A percentile compares a stretch with the other conserved stretches of the same genome.
Conservation (phyloP, 225 moss, liverwort and hornwort species). For the Sphagnum tenellum region DNA sequence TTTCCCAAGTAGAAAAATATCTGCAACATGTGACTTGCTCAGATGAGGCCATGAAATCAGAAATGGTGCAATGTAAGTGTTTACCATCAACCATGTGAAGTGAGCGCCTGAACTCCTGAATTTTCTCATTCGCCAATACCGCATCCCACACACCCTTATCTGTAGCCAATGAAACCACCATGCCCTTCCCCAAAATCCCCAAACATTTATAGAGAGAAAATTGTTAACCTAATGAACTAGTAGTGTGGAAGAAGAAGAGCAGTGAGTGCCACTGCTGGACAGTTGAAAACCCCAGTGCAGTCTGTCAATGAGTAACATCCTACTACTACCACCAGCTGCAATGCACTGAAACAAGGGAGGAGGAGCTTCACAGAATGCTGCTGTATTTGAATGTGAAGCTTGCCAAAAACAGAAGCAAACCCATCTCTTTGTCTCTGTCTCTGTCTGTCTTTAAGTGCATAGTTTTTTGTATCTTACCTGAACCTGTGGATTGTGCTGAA, state of each 20-base stretch:
- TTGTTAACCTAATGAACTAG: no score
- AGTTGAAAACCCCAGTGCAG: no score
- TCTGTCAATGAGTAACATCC: no score
- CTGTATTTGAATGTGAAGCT: neutral
- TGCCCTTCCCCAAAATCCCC: constrained; percentile 30
- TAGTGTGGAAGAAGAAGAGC: no score
- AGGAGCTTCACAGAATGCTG: neutral
- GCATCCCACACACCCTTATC: constrained; percentile 91
- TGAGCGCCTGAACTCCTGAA: constrained; percentile 79
- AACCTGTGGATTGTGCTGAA: constrained; percentile 84
- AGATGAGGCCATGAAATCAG: neutral
- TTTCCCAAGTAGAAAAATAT: neutral
- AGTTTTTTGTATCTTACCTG: constrained; percentile 23
- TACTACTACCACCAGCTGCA: no score
- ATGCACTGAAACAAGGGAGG: no score
- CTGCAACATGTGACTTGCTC: no score
- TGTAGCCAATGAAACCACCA: constrained; percentile 80
- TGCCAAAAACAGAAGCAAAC: no score
- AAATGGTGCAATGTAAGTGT: neutral
- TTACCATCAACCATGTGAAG: constrained; percentile 50
- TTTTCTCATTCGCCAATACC: constrained; percentile 79
- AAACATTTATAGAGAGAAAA: no score
- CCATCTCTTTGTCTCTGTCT: no score
- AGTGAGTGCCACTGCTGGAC: no score
- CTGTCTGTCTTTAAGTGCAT: neutral